Base-by-base conservation (phyloP, 2,329 filamentous ascomycete species). In the Clonostachys rosea region DNA sequence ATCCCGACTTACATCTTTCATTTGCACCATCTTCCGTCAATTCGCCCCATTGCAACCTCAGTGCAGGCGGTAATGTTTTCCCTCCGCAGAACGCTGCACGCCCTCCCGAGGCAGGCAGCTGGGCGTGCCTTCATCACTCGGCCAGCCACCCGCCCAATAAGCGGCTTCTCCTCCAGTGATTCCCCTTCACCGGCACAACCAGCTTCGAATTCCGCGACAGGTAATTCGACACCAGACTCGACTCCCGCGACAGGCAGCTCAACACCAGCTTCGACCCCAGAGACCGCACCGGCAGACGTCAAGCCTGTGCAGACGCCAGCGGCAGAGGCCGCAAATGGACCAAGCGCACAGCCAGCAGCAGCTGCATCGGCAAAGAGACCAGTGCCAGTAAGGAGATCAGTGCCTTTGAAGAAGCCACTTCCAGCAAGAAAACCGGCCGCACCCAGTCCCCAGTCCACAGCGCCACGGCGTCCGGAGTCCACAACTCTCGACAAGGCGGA, bases 11-110 rank as follows among this genome's bases (percentile, higher is more conserved):
- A 5, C 43, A 17, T 16, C 30, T 17, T 45, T 24, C 12, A 45
- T 10, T 14, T 11, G 10, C 24, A 17, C 37, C 40, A 42, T 44
- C 43, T 37, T 14, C 17, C 35, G 18, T 40, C 34, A 45, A 44
- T 34, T 43, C 46, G 34, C 34, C 36, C 34, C 41, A 16, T 40
- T 44, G 17, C 37, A 17, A 39, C 34, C 18, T 30, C 24, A 30
- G 24, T 4, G 24, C 40, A 42, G 36, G 30, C 14, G 18, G 43
- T 49, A 47, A 67, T 67, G 64, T 53, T 63, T 40, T 44, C 54
- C 47, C 49, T 57, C 33, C 58, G 57, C 13, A 50, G 57, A 48
- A 42, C 50, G 44, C 47, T 60, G 45, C 52, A 49, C 14, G 51
- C 51, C 35, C 56, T 55, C 11, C 46, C 52, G 9, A 53, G 56